Base-by-base conservation (phyloP, 1,139 yeast species). In the Yamadazyma conglobata region DNA sequence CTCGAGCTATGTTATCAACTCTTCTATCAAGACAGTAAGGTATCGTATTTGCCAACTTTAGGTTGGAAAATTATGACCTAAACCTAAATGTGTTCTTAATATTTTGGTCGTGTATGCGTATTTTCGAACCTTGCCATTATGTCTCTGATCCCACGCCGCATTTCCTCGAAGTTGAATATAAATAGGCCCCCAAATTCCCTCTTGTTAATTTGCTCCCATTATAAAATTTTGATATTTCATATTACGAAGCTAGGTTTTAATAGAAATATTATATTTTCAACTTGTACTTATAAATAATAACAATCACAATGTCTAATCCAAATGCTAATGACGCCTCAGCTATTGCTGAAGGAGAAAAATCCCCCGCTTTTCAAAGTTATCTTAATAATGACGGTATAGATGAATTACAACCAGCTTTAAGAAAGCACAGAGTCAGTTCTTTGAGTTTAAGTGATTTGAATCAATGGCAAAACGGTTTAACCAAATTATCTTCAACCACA, bases 301-400 rank as follows among this genome's bases (percentile, higher is more conserved):
- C n/a, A n/a, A n/a, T n/a, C n/a, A 23, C 12, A 11, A 35, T 35
- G 39, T 24, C 39, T 9, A 32, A 29, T 24, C 35, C 30, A 24
- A 4, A 19, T 5, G 17, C 31, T n/a, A 33, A 28, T 25, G 12
- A 27, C 9, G 8, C 15, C 13, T 22, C 32, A 6, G 28, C 31
- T 15, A 10, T 22, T 7, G 11, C 28, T n/a, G 31, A 27, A 11
- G 16, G 77, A 1, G 33, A 36, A 15, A 39, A 42, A 26, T 46
- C 53, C 6, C 58, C 59, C 7, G 46, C 46, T 27, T 58, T 51
- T 40, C 72, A 65, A 43, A 77, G 85, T 10, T 81, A 73, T 46
- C 67, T 81, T 38, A 79, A 81, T 46, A 80, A 79, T 43, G 87
- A 80, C 48, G 85, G 84, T 20, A 79, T 80, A 24, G 87, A 80